Evolutionary conservation across 1,284 basidiomycete species (phyloP).

Genomic region (Cystobasidium pallidum): DNA sequence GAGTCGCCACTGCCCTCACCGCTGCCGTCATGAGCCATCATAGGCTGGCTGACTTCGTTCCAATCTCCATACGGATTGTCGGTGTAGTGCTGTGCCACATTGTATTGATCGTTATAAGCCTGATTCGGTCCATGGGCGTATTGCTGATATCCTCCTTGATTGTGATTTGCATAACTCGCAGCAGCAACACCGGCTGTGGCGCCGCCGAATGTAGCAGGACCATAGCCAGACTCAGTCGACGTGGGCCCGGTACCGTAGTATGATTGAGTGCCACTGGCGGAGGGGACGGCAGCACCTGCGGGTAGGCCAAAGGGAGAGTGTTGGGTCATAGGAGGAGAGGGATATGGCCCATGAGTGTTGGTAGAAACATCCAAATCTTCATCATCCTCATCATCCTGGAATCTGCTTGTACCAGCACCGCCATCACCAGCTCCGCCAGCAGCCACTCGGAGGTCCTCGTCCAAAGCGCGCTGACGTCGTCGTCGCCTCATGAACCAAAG

Average conservation of each 20-base stretch:
- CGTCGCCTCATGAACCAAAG: slow-evolving; percentile 49
- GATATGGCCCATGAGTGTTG: slow-evolving; percentile 34
- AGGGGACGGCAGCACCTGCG: slow-evolving; percentile 12
- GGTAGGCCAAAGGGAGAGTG: slow-evolving; percentile 26
- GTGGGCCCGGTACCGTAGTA: slow-evolving; percentile 20
- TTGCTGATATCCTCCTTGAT: background rate
- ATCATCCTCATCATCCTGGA: slow-evolving; percentile 43
- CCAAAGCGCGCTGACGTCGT: slow-evolving; percentile 47
- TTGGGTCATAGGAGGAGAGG: slow-evolving; percentile 32
- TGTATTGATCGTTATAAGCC: slow-evolving; percentile 36
- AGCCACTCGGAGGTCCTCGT: slow-evolving; percentile 52
- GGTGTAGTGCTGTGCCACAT: slow-evolving; percentile 22
- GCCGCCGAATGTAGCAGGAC: background rate
- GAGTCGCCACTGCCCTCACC: slow-evolving; percentile 32
- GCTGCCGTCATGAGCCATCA: slow-evolving; percentile 15
- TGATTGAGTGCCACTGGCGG: background rate
- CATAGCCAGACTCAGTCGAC: background rate
- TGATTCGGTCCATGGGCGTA: slow-evolving; percentile 20
- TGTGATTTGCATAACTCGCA: slow-evolving; percentile 3
- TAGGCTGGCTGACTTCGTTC: slow-evolving; percentile 34
- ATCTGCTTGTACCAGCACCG: slow-evolving; percentile 51
- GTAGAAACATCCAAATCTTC: slow-evolving; percentile 45
- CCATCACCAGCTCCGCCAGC: slow-evolving; percentile 53
- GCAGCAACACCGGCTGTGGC: slow-evolving; percentile 10
- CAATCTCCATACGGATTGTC: slow-evolving; percentile 39